phyloP scores from a whole-genome alignment of 345 rosid genomes.

The Eutrema heterophyllum region DNA sequence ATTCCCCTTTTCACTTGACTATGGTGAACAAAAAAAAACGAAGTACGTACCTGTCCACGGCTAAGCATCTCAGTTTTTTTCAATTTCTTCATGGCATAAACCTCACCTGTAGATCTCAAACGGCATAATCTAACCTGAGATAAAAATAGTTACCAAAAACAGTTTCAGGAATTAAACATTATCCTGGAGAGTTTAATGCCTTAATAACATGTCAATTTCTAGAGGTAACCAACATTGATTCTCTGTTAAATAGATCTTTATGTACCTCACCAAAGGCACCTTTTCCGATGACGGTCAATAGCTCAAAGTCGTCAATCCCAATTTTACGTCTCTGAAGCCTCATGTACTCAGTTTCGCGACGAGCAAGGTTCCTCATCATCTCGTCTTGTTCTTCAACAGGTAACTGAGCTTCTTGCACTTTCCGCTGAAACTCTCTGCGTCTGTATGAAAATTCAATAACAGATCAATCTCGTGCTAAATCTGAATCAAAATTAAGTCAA shows the following conservation, averaged over 20 bases:
- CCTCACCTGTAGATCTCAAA: conserved; percentile 75
- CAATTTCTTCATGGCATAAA: conserved; percentile 94
- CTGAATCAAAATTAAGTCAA: conserved; percentile 5
- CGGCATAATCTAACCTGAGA: conserved; percentile 85
- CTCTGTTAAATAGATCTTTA: not conserved
- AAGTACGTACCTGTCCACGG: conserved; percentile 82
- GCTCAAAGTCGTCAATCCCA: conserved; percentile 94
- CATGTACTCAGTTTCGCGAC: conserved; percentile 90
- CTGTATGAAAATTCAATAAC: conserved; percentile 25
- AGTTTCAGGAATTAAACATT: not conserved
- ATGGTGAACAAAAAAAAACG: not conserved
- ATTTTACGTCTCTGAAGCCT: conserved; percentile 91
- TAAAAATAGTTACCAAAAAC: not conserved
- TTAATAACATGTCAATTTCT: not conserved
- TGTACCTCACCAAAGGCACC: conserved; percentile 97
- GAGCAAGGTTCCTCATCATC: conserved; percentile 84
- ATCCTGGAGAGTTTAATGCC: not conserved
- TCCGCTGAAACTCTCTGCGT: conserved; percentile 73
- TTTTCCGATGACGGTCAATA: conserved; percentile 79
- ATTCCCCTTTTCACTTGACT: not conserved
- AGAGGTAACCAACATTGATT: not conserved
- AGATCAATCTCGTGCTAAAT: not conserved
- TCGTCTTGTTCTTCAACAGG: conserved; percentile 82
- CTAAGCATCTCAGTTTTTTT: conserved; percentile 98
- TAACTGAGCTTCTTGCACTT: conserved; percentile 80